These are phyloP conservation scores for Talaromyces sp. DNA, from an alignment of 2,329 filamentous ascomycete species.

Conservation along the genomic window DNA sequence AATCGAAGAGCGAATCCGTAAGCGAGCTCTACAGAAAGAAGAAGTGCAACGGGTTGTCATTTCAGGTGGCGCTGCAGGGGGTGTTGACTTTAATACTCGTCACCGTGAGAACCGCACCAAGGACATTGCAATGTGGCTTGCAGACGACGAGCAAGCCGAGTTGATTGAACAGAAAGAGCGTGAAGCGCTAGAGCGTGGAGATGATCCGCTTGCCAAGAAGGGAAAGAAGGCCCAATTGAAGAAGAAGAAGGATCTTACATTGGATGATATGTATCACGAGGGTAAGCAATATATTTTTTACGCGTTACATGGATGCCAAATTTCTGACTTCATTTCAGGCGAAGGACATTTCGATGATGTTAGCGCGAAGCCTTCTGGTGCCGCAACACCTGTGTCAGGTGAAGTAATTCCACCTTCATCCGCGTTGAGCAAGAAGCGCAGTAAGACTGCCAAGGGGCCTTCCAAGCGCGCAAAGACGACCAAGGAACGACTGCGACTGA, in stretches of 20 bases:
- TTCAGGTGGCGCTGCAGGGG: constrained; percentile 73
- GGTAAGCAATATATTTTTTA: constrained; percentile 57
- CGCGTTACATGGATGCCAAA: neutral
- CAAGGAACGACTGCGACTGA: constrained; percentile 48
- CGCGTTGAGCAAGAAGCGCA: constrained; percentile 48
- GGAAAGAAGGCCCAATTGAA: constrained; percentile 61
- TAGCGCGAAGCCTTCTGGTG: constrained; percentile 75
- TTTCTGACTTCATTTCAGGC: constrained; percentile 54
- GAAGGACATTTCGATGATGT: constrained; percentile 94
- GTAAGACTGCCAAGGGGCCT: constrained; percentile 52
- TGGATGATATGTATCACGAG: constrained; percentile 99
- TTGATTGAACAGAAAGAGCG: constrained; percentile 90
- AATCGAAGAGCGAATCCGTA: constrained; percentile 96
- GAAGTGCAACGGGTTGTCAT: constrained; percentile 98
- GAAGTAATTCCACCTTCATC: constrained; percentile 43
- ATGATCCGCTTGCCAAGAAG: constrained; percentile 58
- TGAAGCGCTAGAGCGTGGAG: constrained; percentile 69
- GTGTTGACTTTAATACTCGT: constrained; percentile 94
- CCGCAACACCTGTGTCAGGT: constrained; percentile 71
- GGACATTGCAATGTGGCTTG: constrained; percentile 98
- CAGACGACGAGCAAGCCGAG: constrained; percentile 93
- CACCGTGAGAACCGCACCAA: constrained; percentile 89
- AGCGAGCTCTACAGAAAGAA: constrained; percentile 95
- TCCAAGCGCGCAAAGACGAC: constrained; percentile 61
- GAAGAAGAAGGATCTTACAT: constrained; percentile 57